These are phyloP conservation scores for Striga asiatica DNA, from an alignment of 257 asterid genomes.

Conservation along the genomic window DNA sequence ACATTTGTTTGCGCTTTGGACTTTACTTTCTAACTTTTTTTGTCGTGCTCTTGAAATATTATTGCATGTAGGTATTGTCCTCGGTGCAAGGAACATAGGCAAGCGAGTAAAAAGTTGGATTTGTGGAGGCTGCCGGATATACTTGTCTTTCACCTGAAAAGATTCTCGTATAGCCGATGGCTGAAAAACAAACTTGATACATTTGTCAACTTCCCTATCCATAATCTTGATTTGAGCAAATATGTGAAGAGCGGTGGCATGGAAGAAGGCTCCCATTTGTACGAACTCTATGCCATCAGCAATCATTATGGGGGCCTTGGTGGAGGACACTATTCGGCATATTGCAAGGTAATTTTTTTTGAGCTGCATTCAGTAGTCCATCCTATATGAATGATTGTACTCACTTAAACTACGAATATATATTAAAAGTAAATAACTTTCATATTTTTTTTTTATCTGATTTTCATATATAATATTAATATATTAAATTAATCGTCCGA, in stretches of 20 bases:
- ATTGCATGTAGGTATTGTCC: slow-evolving; percentile 82
- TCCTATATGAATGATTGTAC: background rate
- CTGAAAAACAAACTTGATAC: slow-evolving; percentile 89
- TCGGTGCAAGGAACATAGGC: slow-evolving; percentile 82
- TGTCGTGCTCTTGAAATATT: slow-evolving; percentile 5
- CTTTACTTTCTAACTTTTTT: background rate
- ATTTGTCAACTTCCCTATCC: slow-evolving; percentile 77
- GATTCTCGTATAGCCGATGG: slow-evolving; percentile 88
- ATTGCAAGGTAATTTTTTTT: slow-evolving; percentile 65
- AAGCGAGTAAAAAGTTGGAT: slow-evolving; percentile 89
- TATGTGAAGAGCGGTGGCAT: slow-evolving; percentile 56
- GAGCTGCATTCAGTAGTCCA: background rate
- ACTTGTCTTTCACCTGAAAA: slow-evolving; percentile 79
- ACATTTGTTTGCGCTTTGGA: slow-evolving; percentile 1
- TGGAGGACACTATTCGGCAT: slow-evolving; percentile 94
- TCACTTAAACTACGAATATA: background rate
- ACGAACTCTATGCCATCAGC: slow-evolving; percentile 87
- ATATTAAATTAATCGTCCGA: too few relatives aligned
- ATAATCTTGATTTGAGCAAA: slow-evolving; percentile 68
- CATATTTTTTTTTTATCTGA: background rate
- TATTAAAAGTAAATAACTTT: background rate
- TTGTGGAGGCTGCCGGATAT: slow-evolving; percentile 89
- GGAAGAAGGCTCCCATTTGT: slow-evolving; percentile 50
- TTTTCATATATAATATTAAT: too few relatives aligned
- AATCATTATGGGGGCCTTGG: slow-evolving; percentile 98